Percentiles rank a stretch among this genome's conserved stretches.
Conservation (phyloP, 1,139 yeast genomes). For the Tardiomyces digboiensis region DNA sequence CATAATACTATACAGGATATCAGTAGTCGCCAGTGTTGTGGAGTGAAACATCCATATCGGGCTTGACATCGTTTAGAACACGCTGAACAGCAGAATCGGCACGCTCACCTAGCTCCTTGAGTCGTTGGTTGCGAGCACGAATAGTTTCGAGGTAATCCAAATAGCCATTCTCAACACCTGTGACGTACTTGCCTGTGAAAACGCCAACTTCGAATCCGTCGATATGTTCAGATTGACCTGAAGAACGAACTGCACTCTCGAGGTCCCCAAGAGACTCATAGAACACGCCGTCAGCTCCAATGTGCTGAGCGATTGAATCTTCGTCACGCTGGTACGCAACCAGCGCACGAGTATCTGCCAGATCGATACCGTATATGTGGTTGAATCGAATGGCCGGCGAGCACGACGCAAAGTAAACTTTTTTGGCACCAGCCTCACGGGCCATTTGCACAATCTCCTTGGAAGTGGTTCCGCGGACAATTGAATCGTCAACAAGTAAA, state of each 20-base stretch:
- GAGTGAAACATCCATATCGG: conserved; percentile 86
- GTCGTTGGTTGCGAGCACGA: conserved; percentile 69
- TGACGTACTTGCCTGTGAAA: conserved; percentile 89
- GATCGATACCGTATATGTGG: conserved; percentile 95
- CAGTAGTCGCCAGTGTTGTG: conserved; percentile 77
- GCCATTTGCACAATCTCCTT: conserved; percentile 97
- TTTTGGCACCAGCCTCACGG: conserved; percentile 91
- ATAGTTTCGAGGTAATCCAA: conserved; percentile 72
- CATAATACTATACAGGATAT: background rate
- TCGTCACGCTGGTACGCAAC: conserved; percentile 79
- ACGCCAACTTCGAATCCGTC: conserved; percentile 87
- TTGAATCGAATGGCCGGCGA: conserved; percentile 95
- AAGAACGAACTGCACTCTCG: conserved; percentile 17
- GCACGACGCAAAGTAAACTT: conserved; percentile 91
- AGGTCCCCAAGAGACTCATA: conserved; percentile 82
- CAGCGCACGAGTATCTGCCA: conserved; percentile 90
- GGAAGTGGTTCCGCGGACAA: conserved; percentile 96
- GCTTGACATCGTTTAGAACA: conserved; percentile 56
- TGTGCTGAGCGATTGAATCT: conserved; percentile 61
- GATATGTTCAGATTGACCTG: conserved; percentile 22
- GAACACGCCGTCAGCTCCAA: conserved; percentile 88
- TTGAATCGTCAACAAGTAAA: conserved; percentile 92
- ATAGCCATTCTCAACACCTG: conserved; percentile 84
- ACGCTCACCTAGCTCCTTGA: conserved; percentile 36
- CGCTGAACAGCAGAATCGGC: conserved; percentile 22